Base-by-base conservation (phyloP, 2,329 filamentous ascomycete genomes). In the Leptodontidium sp. region DNA sequence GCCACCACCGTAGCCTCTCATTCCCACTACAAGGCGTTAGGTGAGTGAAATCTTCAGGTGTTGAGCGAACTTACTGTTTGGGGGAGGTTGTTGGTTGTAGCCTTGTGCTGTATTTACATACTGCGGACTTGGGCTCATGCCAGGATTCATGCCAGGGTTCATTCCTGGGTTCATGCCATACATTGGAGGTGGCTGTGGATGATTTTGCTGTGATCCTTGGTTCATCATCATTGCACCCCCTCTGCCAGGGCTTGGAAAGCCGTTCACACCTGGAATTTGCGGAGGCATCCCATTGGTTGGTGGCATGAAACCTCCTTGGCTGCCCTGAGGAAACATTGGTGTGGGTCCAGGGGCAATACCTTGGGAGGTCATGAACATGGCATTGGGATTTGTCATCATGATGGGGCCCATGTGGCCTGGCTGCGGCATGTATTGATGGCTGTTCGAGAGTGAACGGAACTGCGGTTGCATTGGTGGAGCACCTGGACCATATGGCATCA, bases 181-280 rank as follows among this genome's bases (percentile, higher is more conserved):
- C 82, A 84, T 88, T 76, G 83, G 74, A 59, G 84, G 84, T 67
- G 85, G 84, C 78, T 84, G 84, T 67, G 84, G 84, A 78, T 97
- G 93, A 50, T 94, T 94, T 79, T 97, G 94, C 77, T 98, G 95
- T 35, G 94, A 98, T 66, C 93, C 93, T 81, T 97, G 93, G 73
- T 94, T 94, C 76, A 91, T 92, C 95, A 98, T 98, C 90, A 97
- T 93, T 1, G 93, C 91, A 14, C 96, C 93, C 35, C 90, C 90
- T 59, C 94, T 88, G 67, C 93, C 90, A 0, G 95, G 95, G 78
- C 95, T 98, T n/a, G 93, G 92, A 77, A 93, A 97, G 17, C 93
- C 93, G 74, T 90, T 92, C 8, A 88, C 85, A 53, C 88, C 92
- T 24, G 91, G 88, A 65, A 89, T 86, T 9, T 82, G 80, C 73